Evolutionary conservation across 768 basidiomycete species (phyloP).

Genomic region (Kondoa subrosea): DNA sequence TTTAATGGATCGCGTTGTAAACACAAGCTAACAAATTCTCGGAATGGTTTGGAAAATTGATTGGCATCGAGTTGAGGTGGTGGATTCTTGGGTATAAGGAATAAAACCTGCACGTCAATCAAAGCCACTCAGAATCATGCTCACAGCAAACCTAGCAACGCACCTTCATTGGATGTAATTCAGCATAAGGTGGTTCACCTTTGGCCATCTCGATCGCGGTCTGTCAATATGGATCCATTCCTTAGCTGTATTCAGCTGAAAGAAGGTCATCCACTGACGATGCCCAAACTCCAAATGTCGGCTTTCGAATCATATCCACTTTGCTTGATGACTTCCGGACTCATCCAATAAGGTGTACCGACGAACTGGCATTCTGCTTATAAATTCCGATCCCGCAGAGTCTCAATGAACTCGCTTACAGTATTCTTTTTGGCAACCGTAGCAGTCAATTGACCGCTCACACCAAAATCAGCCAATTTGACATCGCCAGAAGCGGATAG

Average conservation of each 20-base stretch:
- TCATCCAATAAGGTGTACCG: conserved; percentile 92
- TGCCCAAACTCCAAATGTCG: conserved; percentile 96
- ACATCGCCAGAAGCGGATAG: conserved; percentile 79
- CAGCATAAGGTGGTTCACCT: conserved; percentile 95
- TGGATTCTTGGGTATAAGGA: conserved; percentile 93
- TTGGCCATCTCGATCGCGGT: conserved; percentile 94
- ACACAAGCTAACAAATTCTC: conserved; percentile 84
- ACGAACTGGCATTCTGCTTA: conserved; percentile 20
- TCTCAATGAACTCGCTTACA: conserved; percentile 56
- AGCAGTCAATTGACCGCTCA: conserved; percentile 88
- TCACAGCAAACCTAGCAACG: conserved; percentile 22
- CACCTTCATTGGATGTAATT: conserved; percentile 98
- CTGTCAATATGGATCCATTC: conserved; percentile 10
- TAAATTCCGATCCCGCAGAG: not conserved
- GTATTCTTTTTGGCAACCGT: conserved; percentile 94
- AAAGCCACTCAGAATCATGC: not conserved
- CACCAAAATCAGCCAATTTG: conserved; percentile 96
- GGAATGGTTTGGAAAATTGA: conserved; percentile 78
- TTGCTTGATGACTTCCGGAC: conserved; percentile 98
- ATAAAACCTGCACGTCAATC: conserved; percentile 51
- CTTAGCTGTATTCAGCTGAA: not conserved
- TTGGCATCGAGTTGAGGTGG: conserved; percentile 70
- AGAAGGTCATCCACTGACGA: conserved; percentile 30
- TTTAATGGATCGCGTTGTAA: conserved; percentile 73
- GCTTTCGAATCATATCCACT: conserved; percentile 98